Evolutionary conservation across 1,284 basidiomycete species (phyloP).

Genomic region (Microbotryomycetes sp.): DNA sequence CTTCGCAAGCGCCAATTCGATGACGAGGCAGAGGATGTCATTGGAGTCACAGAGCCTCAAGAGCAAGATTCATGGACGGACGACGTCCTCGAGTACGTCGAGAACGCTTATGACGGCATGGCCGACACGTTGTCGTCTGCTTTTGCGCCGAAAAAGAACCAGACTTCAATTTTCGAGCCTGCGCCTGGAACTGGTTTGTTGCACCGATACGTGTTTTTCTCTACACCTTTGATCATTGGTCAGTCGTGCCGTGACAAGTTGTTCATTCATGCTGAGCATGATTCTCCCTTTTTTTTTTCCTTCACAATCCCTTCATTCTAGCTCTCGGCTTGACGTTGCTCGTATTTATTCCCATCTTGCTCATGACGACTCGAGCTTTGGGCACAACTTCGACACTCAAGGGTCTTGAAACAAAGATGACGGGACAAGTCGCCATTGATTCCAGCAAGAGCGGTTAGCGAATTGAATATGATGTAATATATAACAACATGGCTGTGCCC

Average conservation of each 20-base stretch:
- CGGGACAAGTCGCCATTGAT: constrained; percentile 20
- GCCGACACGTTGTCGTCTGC: not conserved
- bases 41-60: not conserved
- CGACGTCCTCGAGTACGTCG: not conserved
- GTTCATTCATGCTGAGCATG: not conserved
- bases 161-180: constrained; percentile 26
- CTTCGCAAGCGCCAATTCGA: not conserved
- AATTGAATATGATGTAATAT: not conserved
- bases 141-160: constrained; percentile 5
- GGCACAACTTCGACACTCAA: constrained; percentile 19
- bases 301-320: not conserved
- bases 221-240: constrained; percentile 23
- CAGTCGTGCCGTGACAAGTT: not conserved
- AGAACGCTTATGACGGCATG: not conserved
- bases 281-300: not conserved
- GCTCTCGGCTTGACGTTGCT: constrained; percentile 21
- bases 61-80: constrained; percentile 1
- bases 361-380: constrained; percentile 15
- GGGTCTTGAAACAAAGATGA: constrained; percentile 30
- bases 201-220: constrained; percentile 29
- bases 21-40: not conserved
- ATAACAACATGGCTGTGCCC: not conserved
- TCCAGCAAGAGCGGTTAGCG: constrained; percentile 12
- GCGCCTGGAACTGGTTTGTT: constrained; percentile 9
- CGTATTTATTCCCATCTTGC: constrained; percentile 20